Percentiles rank a stretch among this genome's conserved stretches.
Conservation (phyloP, 2,329 filamentous ascomycete species). For the Pseudogymnoascus sp. region DNA sequence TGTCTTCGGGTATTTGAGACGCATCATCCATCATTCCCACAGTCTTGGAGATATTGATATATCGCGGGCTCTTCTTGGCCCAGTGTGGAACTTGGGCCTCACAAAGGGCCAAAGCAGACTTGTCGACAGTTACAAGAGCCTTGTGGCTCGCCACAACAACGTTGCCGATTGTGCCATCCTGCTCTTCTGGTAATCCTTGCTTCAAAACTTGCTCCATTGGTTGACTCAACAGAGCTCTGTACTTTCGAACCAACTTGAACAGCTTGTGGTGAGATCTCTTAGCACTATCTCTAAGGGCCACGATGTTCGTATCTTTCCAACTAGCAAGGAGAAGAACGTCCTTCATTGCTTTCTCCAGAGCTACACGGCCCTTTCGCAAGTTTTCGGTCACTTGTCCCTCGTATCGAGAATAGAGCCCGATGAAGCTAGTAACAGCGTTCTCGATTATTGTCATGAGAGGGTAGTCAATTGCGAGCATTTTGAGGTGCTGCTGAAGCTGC, state of each 20-base stretch:
- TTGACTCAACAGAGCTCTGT: constrained; percentile 67
- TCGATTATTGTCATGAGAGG: constrained; percentile 49
- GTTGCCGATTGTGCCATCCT: background rate
- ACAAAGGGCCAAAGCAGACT: constrained; percentile 24
- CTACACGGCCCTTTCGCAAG: constrained; percentile 57
- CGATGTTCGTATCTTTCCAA: constrained; percentile 97
- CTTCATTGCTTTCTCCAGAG: constrained; percentile 85
- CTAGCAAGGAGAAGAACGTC: constrained; percentile 88
- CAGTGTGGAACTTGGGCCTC: constrained; percentile 31
- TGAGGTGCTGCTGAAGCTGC: constrained; percentile 56
- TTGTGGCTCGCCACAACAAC: background rate
- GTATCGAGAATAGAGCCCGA: constrained; percentile 66
- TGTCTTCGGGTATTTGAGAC: constrained; percentile 41
- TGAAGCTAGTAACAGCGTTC: constrained; percentile 64
- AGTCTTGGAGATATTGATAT: constrained; percentile 62
- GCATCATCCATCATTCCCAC: constrained; percentile 65
- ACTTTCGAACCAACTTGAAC: constrained; percentile 85
- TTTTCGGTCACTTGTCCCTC: constrained; percentile 54
- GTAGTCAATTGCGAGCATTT: constrained; percentile 50
- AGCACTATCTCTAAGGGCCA: constrained; percentile 78
- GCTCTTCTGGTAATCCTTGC: constrained; percentile 47
- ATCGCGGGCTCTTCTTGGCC: constrained; percentile 47
- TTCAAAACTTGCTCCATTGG: constrained; percentile 59
- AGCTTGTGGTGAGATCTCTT: constrained; percentile 85
- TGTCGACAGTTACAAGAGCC: constrained; percentile 21